Conservation (phyloP, 202 grass and related monocot species). For the Digitaria exilis region DNA sequence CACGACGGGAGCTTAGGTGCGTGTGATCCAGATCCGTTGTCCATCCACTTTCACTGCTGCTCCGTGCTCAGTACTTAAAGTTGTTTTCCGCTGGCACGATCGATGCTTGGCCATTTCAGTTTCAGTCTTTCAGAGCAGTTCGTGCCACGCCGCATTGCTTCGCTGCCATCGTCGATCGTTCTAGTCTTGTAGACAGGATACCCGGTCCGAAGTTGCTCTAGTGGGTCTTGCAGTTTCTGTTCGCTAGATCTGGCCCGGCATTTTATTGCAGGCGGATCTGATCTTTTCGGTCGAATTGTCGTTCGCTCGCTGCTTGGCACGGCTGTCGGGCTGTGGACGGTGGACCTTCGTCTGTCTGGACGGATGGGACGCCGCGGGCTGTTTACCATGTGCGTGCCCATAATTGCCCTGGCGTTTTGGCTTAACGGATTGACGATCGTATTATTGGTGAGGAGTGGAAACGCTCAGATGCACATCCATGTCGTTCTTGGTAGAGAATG, state of each 20-base stretch:
- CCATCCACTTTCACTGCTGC: not conserved
- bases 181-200: not conserved
- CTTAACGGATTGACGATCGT: not conserved
- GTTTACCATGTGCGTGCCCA: not conserved
- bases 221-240: not conserved
- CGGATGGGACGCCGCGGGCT: not conserved
- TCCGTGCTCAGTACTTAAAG: not conserved
- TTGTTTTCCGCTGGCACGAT: not conserved
- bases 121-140: no score
- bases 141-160: no score
- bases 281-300: not conserved
- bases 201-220: not conserved
- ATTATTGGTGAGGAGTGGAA: not conserved
- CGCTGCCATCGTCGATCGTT: not conserved
- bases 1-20: no score
- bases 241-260: conserved; percentile 19
- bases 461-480: not conserved
- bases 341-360: not conserved
- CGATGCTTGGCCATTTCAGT: not conserved
- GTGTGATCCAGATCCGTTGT: not conserved
- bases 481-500: not conserved
- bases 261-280: not conserved
- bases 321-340: no score
- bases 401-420: not conserved
- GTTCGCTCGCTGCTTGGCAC: not conserved